A percentile compares a stretch with the other conserved stretches of the same genome.
Conservation (phyloP, 306 rosid genomes). For the Castanospermum australe region DNA sequence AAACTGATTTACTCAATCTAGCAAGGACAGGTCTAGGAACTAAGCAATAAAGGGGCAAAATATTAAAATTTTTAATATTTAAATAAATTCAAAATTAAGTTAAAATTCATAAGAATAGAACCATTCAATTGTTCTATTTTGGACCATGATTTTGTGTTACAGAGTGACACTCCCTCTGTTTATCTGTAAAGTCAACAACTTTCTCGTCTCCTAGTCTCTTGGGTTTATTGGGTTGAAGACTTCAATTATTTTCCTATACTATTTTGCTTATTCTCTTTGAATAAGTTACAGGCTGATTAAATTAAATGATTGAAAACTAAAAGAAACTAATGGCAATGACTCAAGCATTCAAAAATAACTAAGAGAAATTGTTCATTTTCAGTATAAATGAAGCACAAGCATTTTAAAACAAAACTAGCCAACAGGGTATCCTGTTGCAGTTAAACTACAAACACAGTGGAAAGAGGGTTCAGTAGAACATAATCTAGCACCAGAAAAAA, state of each 20-base stretch:
- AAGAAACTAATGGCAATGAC: too few species aligned
- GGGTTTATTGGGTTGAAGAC: too few species aligned
- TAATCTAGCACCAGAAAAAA: not conserved
- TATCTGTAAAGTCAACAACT: too few species aligned
- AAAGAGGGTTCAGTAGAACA: not conserved
- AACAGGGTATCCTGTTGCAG: not conserved
- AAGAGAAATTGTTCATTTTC: not conserved
- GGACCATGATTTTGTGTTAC: too few species aligned
- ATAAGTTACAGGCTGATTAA: too few species aligned
- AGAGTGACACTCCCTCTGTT: not conserved
- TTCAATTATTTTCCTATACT: too few species aligned
- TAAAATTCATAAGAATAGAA: not conserved
- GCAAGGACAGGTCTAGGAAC: not conserved
- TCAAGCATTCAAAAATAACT: too few species aligned
- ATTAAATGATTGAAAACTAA: too few species aligned
- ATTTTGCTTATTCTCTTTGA: too few species aligned
- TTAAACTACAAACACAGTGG: not conserved
- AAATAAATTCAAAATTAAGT: too few species aligned
- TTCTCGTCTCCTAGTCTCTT: too few species aligned
- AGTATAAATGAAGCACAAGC: slow-evolving; percentile 4
- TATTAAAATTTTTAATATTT: not conserved
- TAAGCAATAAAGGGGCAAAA: not conserved
- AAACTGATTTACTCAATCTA: not conserved
- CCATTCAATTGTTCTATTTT: not conserved
- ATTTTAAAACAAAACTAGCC: not conserved